These are phyloP conservation scores for Amanita pseudoporphyria DNA, from an alignment of 768 basidiomycete species.

Conservation along the genomic window DNA sequence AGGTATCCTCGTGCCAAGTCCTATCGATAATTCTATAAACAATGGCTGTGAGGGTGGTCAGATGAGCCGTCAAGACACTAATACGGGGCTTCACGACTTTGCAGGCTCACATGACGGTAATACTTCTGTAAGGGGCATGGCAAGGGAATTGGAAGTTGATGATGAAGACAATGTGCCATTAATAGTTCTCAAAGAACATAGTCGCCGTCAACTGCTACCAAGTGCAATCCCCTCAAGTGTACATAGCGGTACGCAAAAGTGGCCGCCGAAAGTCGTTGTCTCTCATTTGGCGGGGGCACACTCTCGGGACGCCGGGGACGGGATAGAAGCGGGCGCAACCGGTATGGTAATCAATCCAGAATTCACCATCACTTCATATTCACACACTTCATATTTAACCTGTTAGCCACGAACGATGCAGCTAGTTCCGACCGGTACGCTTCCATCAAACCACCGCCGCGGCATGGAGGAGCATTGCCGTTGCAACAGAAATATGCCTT, in stretches of 20 bases:
- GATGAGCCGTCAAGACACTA: not conserved
- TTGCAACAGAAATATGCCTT: not conserved
- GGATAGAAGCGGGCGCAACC: no score
- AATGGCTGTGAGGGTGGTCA: no score
- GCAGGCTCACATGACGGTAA: not conserved
- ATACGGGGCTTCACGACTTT: not conserved
- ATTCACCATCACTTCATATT: not conserved
- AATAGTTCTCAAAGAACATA: not conserved
- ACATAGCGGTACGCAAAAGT: not conserved
- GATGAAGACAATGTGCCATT: constrained; percentile 6
- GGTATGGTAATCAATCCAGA: not conserved
- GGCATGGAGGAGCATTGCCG: not conserved
- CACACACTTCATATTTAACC: not conserved
- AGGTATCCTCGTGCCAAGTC: no score
- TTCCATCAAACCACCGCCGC: not conserved
- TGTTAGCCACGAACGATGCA: not conserved
- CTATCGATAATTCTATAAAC: no score
- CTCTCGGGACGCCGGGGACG: no score
- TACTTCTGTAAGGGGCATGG: not conserved
- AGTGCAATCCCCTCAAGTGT: no score
- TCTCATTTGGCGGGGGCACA: not conserved
- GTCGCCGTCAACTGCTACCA: not conserved
- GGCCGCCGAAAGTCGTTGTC: not conserved
- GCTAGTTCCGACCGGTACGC: not conserved
- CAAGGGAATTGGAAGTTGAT: not conserved